Conservation (phyloP, 352 stramenopile species). For the Pythium insidiosum region DNA sequence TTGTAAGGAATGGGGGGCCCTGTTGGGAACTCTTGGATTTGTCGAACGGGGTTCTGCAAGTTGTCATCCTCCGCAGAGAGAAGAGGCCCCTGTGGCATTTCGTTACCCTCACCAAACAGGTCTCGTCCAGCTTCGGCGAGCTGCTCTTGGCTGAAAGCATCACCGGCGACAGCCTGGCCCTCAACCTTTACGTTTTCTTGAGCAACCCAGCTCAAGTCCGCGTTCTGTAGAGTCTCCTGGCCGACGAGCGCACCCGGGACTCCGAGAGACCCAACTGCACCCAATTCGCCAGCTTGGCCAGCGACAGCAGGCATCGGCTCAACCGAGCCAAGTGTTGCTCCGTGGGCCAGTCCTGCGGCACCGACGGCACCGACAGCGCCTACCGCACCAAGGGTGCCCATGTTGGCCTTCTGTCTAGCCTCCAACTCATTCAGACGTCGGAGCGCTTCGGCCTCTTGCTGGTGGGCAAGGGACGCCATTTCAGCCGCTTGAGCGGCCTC, state of each 20-base stretch:
- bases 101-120: constrained; percentile 77
- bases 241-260: constrained; percentile 65
- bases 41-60: constrained; percentile 75
- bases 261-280: constrained; percentile 64
- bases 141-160: constrained; percentile 67
- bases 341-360: constrained; percentile 36
- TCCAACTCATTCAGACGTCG: constrained; percentile 62
- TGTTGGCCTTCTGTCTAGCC: constrained; percentile 28
- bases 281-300: constrained; percentile 68
- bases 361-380: constrained; percentile 43
- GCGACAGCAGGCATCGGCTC: constrained; percentile 50
- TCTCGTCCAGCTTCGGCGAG: constrained; percentile 79
- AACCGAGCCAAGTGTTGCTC: constrained; percentile 55
- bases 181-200: constrained; percentile 76
- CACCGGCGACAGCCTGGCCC: constrained; percentile 64
- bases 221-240: constrained; percentile 76
- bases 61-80: constrained; percentile 86
- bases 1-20: constrained; percentile 87
- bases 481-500: constrained; percentile 70
- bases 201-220: constrained; percentile 80
- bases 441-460: constrained; percentile 71
- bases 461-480: constrained; percentile 53
- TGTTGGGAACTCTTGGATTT: constrained; percentile 87
- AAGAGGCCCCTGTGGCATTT: constrained; percentile 63
- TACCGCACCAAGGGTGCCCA: constrained; percentile 50